Evolutionary conservation across 768 basidiomycete species (phyloP).

Genomic region (Kwoniella europaea): DNA sequence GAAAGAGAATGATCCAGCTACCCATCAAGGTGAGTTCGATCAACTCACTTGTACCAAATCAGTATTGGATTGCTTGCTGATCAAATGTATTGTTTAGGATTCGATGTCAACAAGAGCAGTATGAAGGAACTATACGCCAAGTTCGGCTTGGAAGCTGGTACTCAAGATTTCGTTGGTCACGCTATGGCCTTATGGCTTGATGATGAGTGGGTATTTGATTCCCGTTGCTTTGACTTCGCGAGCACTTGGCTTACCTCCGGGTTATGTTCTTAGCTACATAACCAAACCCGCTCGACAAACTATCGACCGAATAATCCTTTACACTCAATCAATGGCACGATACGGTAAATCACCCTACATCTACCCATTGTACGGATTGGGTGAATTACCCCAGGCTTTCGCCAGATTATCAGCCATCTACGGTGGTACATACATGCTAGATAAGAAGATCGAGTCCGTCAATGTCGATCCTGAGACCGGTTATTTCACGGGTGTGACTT

Average conservation of each 20-base stretch:
- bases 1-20: constrained; percentile 93
- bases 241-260: not conserved
- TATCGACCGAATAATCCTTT: constrained; percentile 93
- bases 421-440: constrained; percentile 99
- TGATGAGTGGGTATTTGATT: constrained; percentile 76
- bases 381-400: constrained; percentile 97
- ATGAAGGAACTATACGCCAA: constrained; percentile 97
- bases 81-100: constrained; percentile 63
- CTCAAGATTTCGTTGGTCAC: constrained; percentile 98
- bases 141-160: constrained; percentile 94
- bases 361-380: constrained; percentile 97
- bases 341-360: constrained; percentile 99
- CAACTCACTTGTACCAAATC: not conserved
- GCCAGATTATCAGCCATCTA: constrained; percentile 98
- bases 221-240: not conserved
- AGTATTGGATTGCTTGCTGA: not conserved
- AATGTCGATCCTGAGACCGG: constrained; percentile 77
- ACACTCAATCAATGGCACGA: constrained; percentile 97
- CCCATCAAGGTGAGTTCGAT: constrained; percentile 78
- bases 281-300: constrained; percentile 85
- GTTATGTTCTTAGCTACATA: constrained; percentile 71
- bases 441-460: constrained; percentile 89
- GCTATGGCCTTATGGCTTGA: constrained; percentile 98
- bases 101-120: constrained; percentile 84
- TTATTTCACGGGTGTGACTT: constrained; percentile 89